A percentile compares a stretch with the other conserved stretches of the same genome.
Evolutionary conservation across 345 rosid species (phyloP).

Genomic region (Eutrema heterophyllum): DNA sequence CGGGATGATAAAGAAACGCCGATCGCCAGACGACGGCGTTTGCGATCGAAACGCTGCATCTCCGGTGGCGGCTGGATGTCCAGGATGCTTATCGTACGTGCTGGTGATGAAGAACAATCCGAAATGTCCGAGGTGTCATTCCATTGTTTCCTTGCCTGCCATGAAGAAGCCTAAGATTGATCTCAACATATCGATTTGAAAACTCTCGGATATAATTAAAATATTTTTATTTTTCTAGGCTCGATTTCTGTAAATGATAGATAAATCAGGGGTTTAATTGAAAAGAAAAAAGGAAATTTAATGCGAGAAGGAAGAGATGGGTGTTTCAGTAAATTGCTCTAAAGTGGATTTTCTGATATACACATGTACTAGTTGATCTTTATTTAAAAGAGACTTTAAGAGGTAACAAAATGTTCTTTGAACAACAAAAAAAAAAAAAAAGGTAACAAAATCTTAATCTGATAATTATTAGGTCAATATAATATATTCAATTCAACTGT

Average conservation of each 20-base stretch:
- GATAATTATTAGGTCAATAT: neutral
- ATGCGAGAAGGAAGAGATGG: neutral
- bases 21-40: constrained; percentile 35
- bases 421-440: neutral
- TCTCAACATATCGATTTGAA: constrained; percentile 69
- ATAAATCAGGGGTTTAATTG: neutral
- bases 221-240: neutral
- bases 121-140: constrained; percentile 73
- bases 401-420: neutral
- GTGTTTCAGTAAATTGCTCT: neutral
- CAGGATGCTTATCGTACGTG: constrained; percentile 79
- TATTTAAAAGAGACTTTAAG: neutral
- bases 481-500: neutral
- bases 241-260: constrained; percentile 21
- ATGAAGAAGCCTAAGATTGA: constrained; percentile 66
- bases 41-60: constrained; percentile 17
- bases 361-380: no score
- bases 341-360: no score
- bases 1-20: constrained; percentile 33
- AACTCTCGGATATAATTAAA: neutral
- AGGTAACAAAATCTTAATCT: neutral
- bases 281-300: neutral
- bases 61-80: constrained; percentile 72
- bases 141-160: constrained; percentile 47
- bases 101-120: constrained; percentile 58